Conservation (phyloP, 371 early-diverging fungal species). For the Apophysomyces sp. region DNA sequence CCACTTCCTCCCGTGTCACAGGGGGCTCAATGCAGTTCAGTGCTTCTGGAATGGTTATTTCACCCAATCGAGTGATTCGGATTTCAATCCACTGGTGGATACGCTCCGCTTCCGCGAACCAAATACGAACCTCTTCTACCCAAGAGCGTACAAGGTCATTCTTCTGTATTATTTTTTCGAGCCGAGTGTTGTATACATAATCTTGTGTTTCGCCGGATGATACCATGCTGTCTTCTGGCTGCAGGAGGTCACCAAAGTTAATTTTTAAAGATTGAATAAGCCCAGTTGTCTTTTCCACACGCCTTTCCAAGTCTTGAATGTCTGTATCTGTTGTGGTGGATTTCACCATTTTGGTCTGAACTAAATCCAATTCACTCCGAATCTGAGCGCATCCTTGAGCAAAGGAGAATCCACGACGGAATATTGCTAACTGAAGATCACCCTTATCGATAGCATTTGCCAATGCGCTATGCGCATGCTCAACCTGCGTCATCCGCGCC, state of each 20-base stretch:
- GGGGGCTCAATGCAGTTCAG: slow-evolving; percentile 18
- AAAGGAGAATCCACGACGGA: slow-evolving; percentile 34
- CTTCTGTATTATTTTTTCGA: slow-evolving; percentile 24
- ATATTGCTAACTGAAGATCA: slow-evolving; percentile 18
- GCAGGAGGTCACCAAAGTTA: slow-evolving; percentile 11
- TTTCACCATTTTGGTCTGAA: slow-evolving; percentile 48
- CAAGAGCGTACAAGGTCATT: slow-evolving; percentile 34
- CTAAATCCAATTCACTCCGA: slow-evolving; percentile 48
- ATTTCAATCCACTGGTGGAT: slow-evolving; percentile 46
- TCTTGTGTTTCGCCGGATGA: not conserved
- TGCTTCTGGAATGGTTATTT: slow-evolving; percentile 18
- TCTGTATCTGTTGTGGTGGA: slow-evolving; percentile 37
- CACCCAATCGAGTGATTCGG: slow-evolving; percentile 28
- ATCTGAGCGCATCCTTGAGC: slow-evolving; percentile 20
- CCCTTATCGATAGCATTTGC: slow-evolving; percentile 22
- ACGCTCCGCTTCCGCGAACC: slow-evolving; percentile 51
- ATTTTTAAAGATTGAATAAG: slow-evolving; percentile 11
- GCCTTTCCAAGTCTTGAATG: slow-evolving; percentile 34
- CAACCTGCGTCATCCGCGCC: slow-evolving; percentile 16
- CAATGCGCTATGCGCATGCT: slow-evolving; percentile 14
- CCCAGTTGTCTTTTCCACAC: slow-evolving; percentile 18
- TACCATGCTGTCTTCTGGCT: not conserved
- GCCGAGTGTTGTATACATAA: slow-evolving; percentile 7
- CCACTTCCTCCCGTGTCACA: slow-evolving; percentile 22
- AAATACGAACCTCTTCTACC: slow-evolving; percentile 52